These are phyloP conservation scores for Primulina tabacum DNA, from an alignment of 257 asterid species.

Conservation along the genomic window DNA sequence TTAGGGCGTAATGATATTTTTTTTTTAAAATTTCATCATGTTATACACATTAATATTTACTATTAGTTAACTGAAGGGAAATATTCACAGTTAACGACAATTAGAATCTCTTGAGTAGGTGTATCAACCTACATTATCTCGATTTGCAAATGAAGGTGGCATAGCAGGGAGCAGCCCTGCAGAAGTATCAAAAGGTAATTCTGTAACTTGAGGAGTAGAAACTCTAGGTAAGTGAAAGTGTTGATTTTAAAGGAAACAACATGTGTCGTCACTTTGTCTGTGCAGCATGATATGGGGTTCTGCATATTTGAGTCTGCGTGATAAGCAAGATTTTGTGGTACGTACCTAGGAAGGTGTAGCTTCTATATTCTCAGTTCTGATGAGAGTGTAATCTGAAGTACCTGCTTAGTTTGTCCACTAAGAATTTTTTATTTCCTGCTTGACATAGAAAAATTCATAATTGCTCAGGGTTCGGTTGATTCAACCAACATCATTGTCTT, in stretches of 20 bases:
- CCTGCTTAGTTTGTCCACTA: constrained; percentile 18
- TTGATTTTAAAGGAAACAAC: not conserved
- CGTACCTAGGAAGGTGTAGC: not conserved
- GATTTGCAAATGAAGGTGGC: constrained; percentile 86
- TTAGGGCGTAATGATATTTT: too few relatives aligned
- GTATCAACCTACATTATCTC: constrained; percentile 73
- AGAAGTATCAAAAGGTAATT: constrained; percentile 79
- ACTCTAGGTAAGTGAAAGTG: too few relatives aligned
- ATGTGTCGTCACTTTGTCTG: constrained; percentile 1
- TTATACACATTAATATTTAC: constrained; percentile 11
- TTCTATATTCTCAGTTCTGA: constrained; percentile 6
- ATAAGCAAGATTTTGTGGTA: constrained; percentile 2
- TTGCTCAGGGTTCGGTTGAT: constrained; percentile 2
- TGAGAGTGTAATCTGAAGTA: constrained; percentile 6
- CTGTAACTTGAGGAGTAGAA: constrained; percentile 19
- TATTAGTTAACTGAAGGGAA: constrained; percentile 5
- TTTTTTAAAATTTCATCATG: not conserved
- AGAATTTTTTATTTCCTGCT: not conserved
- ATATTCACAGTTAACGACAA: constrained; percentile 15
- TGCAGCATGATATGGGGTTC: constrained; percentile 4
- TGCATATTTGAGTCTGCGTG: constrained; percentile 12
- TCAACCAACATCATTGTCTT: constrained; percentile 3
- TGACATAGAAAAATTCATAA: constrained; percentile 8
- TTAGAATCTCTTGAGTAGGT: constrained; percentile 46
- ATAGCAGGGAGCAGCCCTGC: constrained; percentile 75